Percentiles rank a stretch among this genome's conserved stretches.
phyloP scores from a whole-genome alignment of 306 rosid genomes.

The Vachellia collinsii region DNA sequence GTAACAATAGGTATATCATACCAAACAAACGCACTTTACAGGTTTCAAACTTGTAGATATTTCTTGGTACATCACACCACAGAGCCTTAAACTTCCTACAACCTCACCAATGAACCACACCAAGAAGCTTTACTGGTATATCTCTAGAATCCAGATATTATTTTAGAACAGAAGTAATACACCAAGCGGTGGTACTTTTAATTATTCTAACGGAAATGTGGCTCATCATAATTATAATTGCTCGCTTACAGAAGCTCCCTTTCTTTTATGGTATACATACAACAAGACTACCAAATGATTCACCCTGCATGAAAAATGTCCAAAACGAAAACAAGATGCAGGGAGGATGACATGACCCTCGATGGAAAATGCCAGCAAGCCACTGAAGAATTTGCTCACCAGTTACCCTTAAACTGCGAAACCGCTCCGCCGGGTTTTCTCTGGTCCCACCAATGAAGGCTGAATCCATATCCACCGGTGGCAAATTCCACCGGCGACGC shows the following conservation, averaged over 20 bases:
- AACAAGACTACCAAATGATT: slow-evolving; percentile 8
- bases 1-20: neutral
- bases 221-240: neutral
- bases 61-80: neutral
- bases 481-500: slow-evolving; percentile 89
- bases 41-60: neutral
- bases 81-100: neutral
- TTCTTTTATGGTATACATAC: neutral
- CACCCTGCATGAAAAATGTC: neutral
- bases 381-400: slow-evolving; percentile 53
- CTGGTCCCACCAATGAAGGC: slow-evolving; percentile 97
- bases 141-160: neutral
- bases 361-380: neutral
- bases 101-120: neutral
- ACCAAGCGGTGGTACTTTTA: neutral
- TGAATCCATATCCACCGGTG: slow-evolving; percentile 79
- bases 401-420: slow-evolving; percentile 79
- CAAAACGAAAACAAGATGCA: neutral
- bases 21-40: neutral
- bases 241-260: neutral
- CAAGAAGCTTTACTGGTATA: neutral
- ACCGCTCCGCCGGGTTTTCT: slow-evolving; percentile 81
- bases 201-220: neutral
- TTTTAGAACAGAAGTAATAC: neutral
- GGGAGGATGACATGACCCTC: neutral